A percentile compares a stretch with the other conserved stretches of the same genome.
These are phyloP conservation scores for Macadamia integrifolia DNA, from an alignment of 164 flowering plant species.

Conservation along the genomic window DNA sequence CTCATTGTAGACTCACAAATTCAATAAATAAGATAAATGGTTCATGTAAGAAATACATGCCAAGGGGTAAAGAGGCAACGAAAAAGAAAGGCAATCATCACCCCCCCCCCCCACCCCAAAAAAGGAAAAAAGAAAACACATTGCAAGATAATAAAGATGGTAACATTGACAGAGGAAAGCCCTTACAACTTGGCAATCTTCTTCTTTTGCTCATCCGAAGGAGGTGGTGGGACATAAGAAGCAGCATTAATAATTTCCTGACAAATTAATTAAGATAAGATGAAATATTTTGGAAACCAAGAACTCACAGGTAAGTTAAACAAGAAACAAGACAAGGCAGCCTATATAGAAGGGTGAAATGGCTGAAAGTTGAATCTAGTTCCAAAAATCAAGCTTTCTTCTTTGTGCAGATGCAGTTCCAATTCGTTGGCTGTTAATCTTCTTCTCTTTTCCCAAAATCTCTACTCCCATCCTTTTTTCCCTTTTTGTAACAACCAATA, in stretches of 20 bases:
- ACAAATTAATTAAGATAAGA: background rate
- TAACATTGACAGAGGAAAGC: conserved; percentile 3
- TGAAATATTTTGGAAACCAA: background rate
- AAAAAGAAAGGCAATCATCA: too few relatives aligned
- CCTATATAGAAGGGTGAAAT: background rate
- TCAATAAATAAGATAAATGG: too few relatives aligned
- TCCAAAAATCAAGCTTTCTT: too few relatives aligned
- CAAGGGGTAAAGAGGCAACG: too few relatives aligned
- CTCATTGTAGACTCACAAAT: background rate
- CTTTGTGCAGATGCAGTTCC: too few relatives aligned
- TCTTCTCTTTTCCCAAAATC: too few relatives aligned
- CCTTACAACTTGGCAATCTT: conserved; percentile 76
- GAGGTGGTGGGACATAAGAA: conserved; percentile 96
- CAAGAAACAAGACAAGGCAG: background rate
- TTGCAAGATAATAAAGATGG: conserved; percentile 1
- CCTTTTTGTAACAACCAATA: too few relatives aligned
- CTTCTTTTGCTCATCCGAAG: conserved; percentile 88
- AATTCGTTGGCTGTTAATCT: too few relatives aligned
- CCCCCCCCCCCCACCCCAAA: background rate
- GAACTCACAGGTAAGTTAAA: background rate
- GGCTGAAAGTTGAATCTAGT: too few relatives aligned
- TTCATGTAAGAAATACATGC: too few relatives aligned
- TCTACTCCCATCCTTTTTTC: too few relatives aligned
- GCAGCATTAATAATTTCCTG: conserved; percentile 95
- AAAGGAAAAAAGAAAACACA: background rate